These are phyloP conservation scores for Vanrija humicola DNA, from an alignment of 1,284 basidiomycete species.

Conservation along the genomic window DNA sequence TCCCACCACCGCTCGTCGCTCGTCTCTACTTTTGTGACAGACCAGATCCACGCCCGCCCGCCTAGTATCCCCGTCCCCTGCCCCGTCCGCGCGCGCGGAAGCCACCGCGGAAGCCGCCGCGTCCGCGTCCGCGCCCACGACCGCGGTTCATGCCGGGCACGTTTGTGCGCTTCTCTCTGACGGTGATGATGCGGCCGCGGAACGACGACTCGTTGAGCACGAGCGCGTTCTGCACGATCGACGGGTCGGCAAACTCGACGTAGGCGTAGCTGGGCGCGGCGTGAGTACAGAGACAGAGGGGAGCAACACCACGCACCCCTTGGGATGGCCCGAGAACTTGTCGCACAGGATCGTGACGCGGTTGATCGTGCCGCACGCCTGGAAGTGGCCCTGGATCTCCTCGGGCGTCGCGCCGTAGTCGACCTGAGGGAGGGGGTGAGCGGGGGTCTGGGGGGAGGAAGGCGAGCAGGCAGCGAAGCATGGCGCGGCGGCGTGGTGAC, in stretches of 20 bases:
- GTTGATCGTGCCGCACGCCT: slow-evolving; percentile 96
- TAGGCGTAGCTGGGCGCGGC: slow-evolving; percentile 75
- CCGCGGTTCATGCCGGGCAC: slow-evolving; percentile 78
- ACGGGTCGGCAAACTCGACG: slow-evolving; percentile 96
- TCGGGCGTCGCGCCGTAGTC: slow-evolving; percentile 97
- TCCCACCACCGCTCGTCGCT: neutral
- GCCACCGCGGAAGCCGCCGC: slow-evolving; percentile 65
- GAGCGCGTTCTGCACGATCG: slow-evolving; percentile 84
- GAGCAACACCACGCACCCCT: slow-evolving; percentile 69
- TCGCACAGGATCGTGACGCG: slow-evolving; percentile 98
- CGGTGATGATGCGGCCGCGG: slow-evolving; percentile 87
- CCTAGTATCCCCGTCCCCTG: slow-evolving; percentile 17
- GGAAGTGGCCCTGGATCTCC: slow-evolving; percentile 97
- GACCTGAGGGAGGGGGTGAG: slow-evolving; percentile 59
- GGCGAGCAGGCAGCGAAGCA: neutral
- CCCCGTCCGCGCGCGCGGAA: slow-evolving; percentile 69
- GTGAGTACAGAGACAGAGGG: neutral
- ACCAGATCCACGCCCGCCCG: too few relatives aligned
- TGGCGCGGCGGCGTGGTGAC: neutral
- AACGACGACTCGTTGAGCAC: slow-evolving; percentile 96
- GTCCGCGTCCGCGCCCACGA: slow-evolving; percentile 54
- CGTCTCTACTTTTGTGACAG: neutral
- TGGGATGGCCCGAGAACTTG: slow-evolving; percentile 99
- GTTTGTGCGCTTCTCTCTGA: slow-evolving; percentile 88
- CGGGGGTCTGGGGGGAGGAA: neutral